Percentiles rank a stretch among this genome's conserved stretches.
Conservation (phyloP, 1,139 yeast species). For the Zygosaccharomyces pseudobailii region DNA sequence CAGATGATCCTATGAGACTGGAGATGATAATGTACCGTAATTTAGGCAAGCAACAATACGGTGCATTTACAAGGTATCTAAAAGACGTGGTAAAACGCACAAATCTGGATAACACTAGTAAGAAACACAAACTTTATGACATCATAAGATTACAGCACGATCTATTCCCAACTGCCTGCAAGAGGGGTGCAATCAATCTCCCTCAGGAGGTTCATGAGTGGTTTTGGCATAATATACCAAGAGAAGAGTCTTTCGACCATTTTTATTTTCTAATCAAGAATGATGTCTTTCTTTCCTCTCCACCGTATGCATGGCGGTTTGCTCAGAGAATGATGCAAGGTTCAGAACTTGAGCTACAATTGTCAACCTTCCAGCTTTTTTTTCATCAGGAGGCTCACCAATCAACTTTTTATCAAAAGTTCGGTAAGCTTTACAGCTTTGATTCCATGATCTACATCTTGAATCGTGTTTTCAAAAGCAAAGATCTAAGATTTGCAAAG, state of each 20-base stretch:
- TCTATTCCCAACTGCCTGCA: slow-evolving; percentile 14
- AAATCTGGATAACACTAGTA: slow-evolving; percentile 4
- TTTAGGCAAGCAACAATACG: slow-evolving; percentile 9
- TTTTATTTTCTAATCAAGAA: slow-evolving; percentile 25
- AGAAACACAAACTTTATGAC: slow-evolving; percentile 14
- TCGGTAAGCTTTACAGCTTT: slow-evolving; percentile 22
- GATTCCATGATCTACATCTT: slow-evolving; percentile 18
- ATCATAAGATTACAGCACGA: slow-evolving; percentile 18
- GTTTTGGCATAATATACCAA: slow-evolving; percentile 22
- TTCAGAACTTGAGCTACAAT: slow-evolving; percentile 25
- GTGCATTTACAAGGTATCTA: slow-evolving; percentile 11
- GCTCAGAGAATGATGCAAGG: slow-evolving; percentile 23
- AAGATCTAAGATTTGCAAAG: slow-evolving; percentile 19
- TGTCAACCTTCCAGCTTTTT: slow-evolving; percentile 28
- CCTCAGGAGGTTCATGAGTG: slow-evolving; percentile 27
- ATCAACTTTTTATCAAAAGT: slow-evolving; percentile 16
- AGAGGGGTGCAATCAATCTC: slow-evolving; percentile 14
- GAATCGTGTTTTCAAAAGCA: slow-evolving; percentile 14
- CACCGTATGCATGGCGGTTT: slow-evolving; percentile 13
- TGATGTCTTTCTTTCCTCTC: slow-evolving; percentile 20
- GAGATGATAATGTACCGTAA: slow-evolving; percentile 10
- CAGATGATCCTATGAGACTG: slow-evolving; percentile 4
- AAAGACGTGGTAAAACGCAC: slow-evolving; percentile 3
- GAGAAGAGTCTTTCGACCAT: slow-evolving; percentile 21
- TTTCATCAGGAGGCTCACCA: slow-evolving; percentile 14